These are phyloP conservation scores for Aspergillus neoniger DNA, from an alignment of 2,329 filamentous ascomycete genomes.

Conservation along the genomic window DNA sequence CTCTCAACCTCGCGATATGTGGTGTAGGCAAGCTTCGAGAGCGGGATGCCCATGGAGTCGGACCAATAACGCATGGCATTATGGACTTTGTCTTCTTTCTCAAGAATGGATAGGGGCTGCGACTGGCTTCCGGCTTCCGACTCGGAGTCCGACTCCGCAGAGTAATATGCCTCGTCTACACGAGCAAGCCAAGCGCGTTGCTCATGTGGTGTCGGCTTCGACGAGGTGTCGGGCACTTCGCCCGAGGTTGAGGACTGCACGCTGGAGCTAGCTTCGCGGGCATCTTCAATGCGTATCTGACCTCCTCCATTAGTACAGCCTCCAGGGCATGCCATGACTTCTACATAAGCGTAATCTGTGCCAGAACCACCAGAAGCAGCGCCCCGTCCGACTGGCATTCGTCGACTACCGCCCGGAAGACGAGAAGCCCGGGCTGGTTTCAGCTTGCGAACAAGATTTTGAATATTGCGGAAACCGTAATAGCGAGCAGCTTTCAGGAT, in stretches of 20 bases:
- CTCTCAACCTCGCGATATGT: constrained; percentile 91
- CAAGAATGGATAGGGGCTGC: constrained; percentile 27
- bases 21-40: constrained; percentile 76
- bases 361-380: constrained; percentile 31
- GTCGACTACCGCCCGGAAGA: constrained; percentile 70
- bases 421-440: constrained; percentile 78
- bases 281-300: constrained; percentile 88
- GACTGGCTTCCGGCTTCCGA: constrained; percentile 31
- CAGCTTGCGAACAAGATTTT: constrained; percentile 90
- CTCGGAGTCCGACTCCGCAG: constrained; percentile 62
- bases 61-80: constrained; percentile 76
- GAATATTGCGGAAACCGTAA: constrained; percentile 97
- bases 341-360: constrained; percentile 84
- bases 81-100: constrained; percentile 52
- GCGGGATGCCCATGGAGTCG: constrained; percentile 65
- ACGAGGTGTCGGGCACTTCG: constrained; percentile 21
- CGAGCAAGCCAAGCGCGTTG: constrained; percentile 82
- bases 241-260: constrained; percentile 24
- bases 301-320: constrained; percentile 97
- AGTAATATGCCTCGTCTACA: constrained; percentile 90
- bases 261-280: constrained; percentile 39
- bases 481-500: constrained; percentile 83
- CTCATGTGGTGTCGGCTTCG: constrained; percentile 70
- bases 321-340: constrained; percentile 99
- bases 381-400: constrained; percentile 35